phyloP scores from a whole-genome alignment of 768 basidiomycete species.

The Macrolepiota fuliginosa region DNA sequence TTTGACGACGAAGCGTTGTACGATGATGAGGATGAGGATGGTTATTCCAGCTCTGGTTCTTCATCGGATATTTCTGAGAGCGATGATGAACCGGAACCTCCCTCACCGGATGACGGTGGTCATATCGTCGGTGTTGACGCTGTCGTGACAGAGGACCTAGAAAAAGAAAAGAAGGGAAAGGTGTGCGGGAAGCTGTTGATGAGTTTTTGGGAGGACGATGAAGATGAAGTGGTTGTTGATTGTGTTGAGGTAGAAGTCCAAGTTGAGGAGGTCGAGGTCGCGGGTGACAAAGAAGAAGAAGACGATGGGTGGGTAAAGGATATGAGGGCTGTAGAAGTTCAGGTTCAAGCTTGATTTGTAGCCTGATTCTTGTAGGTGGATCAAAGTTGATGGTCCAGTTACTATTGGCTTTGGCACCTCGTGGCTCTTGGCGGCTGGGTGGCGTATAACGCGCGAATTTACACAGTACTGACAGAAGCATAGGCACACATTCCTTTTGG shows the following conservation, averaged over 20 bases:
- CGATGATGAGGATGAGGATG: neutral
- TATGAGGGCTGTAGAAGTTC: slow-evolving; percentile 2
- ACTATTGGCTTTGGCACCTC: neutral
- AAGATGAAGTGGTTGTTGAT: neutral
- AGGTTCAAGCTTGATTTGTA: slow-evolving; percentile 6
- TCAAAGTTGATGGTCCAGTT: neutral
- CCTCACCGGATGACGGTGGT: neutral
- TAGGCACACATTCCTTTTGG: neutral
- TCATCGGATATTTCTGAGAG: slow-evolving; percentile 1
- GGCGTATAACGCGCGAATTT: neutral
- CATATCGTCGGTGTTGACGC: neutral
- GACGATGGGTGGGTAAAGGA: slow-evolving; percentile 1
- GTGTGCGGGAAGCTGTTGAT: slow-evolving; percentile 2
- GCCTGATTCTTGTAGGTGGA: neutral
- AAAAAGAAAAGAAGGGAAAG: neutral
- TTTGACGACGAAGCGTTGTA: neutral
- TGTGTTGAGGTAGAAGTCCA: neutral
- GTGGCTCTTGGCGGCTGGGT: too few relatives aligned
- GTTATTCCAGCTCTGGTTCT: neutral
- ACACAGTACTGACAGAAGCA: neutral
- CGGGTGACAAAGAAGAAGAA: neutral
- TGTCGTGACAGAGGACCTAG: too few relatives aligned
- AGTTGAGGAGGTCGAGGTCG: neutral
- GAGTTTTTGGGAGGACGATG: slow-evolving; percentile 8
- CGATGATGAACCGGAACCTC: neutral